phyloP scores from a whole-genome alignment of 306 rosid species.

The Prinsepia uniflora region DNA sequence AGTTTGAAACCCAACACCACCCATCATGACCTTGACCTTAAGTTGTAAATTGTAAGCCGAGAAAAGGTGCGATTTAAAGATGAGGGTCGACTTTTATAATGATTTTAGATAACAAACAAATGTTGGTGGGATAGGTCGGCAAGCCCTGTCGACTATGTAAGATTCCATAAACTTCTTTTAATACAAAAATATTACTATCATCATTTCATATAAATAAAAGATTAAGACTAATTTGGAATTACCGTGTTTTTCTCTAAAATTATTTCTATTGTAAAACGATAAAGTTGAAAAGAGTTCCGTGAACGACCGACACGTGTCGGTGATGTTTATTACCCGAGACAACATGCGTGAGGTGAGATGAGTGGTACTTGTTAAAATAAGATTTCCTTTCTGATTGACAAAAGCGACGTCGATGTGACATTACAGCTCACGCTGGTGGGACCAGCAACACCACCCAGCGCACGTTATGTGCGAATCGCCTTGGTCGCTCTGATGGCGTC shows the following conservation, averaged over 20 bases:
- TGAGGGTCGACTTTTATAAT: slow-evolving; percentile 18
- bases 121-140: slow-evolving; percentile 28
- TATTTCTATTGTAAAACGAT: background rate
- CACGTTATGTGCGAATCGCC: background rate
- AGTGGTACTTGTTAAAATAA: slow-evolving; percentile 20
- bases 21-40: background rate
- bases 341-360: slow-evolving; percentile 12
- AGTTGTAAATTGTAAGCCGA: background rate
- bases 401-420: slow-evolving; percentile 37
- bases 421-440: slow-evolving; percentile 5
- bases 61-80: background rate
- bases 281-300: background rate
- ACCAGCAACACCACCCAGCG: background rate
- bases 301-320: background rate
- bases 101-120: background rate
- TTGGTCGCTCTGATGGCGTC: background rate
- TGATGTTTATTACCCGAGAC: background rate
- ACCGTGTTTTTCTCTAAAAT: too few species aligned
- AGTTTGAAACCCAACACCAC: background rate
- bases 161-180: too few species aligned
- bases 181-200: too few species aligned
- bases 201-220: too few species aligned
- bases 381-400: slow-evolving; percentile 15
- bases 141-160: slow-evolving; percentile 6
- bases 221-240: too few species aligned